Percentiles rank a stretch among this genome's conserved stretches.
Conservation (phyloP, 2,329 filamentous ascomycete species). For the Alternaria sp. region DNA sequence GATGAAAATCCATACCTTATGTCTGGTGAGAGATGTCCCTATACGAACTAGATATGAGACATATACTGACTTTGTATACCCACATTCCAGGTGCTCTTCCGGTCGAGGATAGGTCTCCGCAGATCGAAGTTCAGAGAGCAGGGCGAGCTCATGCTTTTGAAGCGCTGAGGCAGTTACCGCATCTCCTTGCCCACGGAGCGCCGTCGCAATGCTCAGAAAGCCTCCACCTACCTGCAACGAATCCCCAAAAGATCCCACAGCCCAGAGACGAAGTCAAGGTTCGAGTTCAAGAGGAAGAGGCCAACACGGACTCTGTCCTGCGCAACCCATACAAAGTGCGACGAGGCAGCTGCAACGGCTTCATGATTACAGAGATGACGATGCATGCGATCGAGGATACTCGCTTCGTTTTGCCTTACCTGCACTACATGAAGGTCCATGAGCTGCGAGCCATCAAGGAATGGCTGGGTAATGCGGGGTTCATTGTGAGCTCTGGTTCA, state of each 20-base stretch:
- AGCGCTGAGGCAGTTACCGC: not conserved
- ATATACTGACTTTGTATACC: too few species aligned
- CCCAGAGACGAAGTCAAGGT: slow-evolving; percentile 23
- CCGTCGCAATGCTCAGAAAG: not conserved
- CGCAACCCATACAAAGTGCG: slow-evolving; percentile 26
- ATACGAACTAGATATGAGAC: too few species aligned
- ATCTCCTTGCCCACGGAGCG: not conserved
- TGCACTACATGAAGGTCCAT: slow-evolving; percentile 37
- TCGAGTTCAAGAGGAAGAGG: slow-evolving; percentile 27
- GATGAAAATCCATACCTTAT: slow-evolving; percentile 3
- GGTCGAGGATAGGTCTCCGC: not conserved
- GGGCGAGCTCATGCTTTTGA: slow-evolving; percentile 1
- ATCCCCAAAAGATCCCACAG: slow-evolving; percentile 10
- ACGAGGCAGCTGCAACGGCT: slow-evolving; percentile 30
- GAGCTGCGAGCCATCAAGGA: slow-evolving; percentile 32
- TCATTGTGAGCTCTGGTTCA: slow-evolving; percentile 22
- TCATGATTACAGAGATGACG: slow-evolving; percentile 27
- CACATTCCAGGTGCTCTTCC: not conserved
- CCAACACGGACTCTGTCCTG: slow-evolving; percentile 9
- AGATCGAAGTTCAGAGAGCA: not conserved
- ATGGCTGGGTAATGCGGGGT: slow-evolving; percentile 25
- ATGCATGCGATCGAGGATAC: slow-evolving; percentile 27
- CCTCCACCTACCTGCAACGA: slow-evolving; percentile 5
- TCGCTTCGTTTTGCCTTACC: slow-evolving; percentile 27
- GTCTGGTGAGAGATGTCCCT: not conserved